Evolutionary conservation across 805 yeast genomes (phyloP), one percentile per base, ranked within the genome.

Genomic region (Lachancea nothofagi): DNA sequence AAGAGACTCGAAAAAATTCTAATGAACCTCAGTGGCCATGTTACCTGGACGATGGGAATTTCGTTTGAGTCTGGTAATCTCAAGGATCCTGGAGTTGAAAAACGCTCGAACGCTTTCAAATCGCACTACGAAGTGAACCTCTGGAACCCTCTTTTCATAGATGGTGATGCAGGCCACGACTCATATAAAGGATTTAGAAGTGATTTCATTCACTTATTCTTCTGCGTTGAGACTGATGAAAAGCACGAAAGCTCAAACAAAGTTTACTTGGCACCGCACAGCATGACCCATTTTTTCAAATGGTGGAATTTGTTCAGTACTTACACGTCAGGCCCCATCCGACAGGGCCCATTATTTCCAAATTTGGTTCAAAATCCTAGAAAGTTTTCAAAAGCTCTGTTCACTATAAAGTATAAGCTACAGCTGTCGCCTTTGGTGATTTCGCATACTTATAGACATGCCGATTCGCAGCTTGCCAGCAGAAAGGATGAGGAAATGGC

Each of bases 231-330:
- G 35, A 57, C 67, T 10, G 50, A 48, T 6, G 44, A 45, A 44
- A 71, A 44, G 55, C 65, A 41, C 59, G 60, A 41, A 3, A 59
- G 71, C n/a, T 70, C 73, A 42, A 88, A 87, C 55, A 67, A 85
- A 4, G 70, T 81, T 4, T 86, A 87, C 54, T 61, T 88, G 37
- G 74, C 87, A 2, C 95, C 95, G 1, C 67, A 70, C n/a, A 69
- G 79, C 0, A 67, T 86, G 44, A 50, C 65, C 1, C 90, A 82
- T 47, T 87, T 88, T 61, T 70, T 75, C 47, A 61, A 60, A 8
- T 89, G 97, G 97, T 87, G 95, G 94, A 62, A 66, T 25, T 68
- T 83, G 44, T 88, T 88, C 58, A 72, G 77, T 26, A 78, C 88
- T n/a, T 79, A 78, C 42, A 70, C 83, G 49, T 77, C 87, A 38